Evolutionary conservation across 176 grass and related monocot genomes (phyloP), one percentile per base, ranked within the genome.

Genomic region (Neostapfia colusana): DNA sequence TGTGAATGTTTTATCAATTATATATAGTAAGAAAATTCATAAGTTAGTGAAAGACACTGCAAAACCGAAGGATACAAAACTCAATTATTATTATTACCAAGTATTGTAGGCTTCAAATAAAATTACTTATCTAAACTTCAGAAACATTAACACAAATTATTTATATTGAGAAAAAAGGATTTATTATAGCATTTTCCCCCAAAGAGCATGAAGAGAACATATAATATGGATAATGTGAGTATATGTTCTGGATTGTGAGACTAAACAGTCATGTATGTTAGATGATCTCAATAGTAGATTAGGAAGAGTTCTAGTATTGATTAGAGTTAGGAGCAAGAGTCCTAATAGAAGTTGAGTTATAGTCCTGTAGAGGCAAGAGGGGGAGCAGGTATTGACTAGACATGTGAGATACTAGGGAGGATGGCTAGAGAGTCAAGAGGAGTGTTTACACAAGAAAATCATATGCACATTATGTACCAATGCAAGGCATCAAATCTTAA

Each of bases 381-480:
- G 67, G 66, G 67, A 43, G 49, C 8, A 3, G 79, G 39, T 59
- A 66, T 66, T 69, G 67, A 56, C 3, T 46, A 86, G 7, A 51
- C 87, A 0, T 90, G 87, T 70, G 86, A 77, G 35, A 81, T 83
- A 48, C 20, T 94, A 24, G 86, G 43, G 39, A 90, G 69, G 68
- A 84, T 85, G 27, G 12, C 79, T 51, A 85, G 39, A 70, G 76
- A 90, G 64, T 94, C 89, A 4, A 45, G 64, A 57, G 88, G 88
- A 80, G 60, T 70, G 9, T 63, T 87, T 58, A 88, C 91, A 3
- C 27, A 75, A 61, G 79, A 80, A 79, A 86, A 42, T 38, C 61
- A 82, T n/a, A 39, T 38, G 2, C 60, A 86, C 37, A 80, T 94
- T 60, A 24, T 86, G 40, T 74, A 94, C 21, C 87, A 98, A 9